Conservation (phyloP, 768 basidiomycete genomes). For the Rossbeevera mucosa region DNA sequence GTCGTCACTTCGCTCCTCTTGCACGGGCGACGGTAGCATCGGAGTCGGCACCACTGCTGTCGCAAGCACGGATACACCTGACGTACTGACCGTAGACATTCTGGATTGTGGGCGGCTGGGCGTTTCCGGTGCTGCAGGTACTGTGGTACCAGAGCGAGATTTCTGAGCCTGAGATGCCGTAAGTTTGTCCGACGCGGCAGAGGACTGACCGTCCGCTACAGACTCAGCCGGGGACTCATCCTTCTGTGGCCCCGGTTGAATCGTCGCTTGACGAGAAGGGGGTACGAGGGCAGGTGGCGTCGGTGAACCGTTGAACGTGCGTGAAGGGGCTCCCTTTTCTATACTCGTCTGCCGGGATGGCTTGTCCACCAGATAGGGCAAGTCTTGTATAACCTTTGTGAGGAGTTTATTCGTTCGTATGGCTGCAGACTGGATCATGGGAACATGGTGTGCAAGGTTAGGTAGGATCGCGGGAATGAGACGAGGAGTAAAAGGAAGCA, state of each 20-base stretch:
- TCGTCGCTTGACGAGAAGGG: constrained; percentile 48
- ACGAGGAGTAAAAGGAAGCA: constrained; percentile 91
- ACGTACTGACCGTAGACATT: constrained; percentile 42
- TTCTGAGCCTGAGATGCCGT: constrained; percentile 33
- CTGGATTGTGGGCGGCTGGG: constrained; percentile 64
- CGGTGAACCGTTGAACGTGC: constrained; percentile 48
- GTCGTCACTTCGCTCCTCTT: constrained; percentile 46
- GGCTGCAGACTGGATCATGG: constrained; percentile 85
- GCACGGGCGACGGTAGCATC: constrained; percentile 25
- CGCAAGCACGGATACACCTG: constrained; percentile 32
- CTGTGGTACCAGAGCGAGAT: constrained; percentile 24
- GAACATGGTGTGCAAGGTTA: constrained; percentile 87
- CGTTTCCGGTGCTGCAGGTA: constrained; percentile 26
- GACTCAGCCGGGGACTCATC: constrained; percentile 50
- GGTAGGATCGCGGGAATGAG: constrained; percentile 91
- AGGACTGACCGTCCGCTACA: constrained; percentile 29
- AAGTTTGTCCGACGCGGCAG: constrained; percentile 34
- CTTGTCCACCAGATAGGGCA: constrained; percentile 67
- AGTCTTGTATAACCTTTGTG: constrained; percentile 76
- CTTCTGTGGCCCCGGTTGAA: constrained; percentile 38
- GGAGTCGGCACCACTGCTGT: constrained; percentile 20
- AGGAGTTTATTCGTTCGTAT: constrained; percentile 82
- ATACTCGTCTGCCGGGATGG: constrained; percentile 20
- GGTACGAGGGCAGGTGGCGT: constrained; percentile 43
- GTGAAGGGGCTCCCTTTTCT: constrained; percentile 31